These are phyloP conservation scores for Diaporthe velutina DNA, from an alignment of 2,329 filamentous ascomycete species.

Conservation along the genomic window DNA sequence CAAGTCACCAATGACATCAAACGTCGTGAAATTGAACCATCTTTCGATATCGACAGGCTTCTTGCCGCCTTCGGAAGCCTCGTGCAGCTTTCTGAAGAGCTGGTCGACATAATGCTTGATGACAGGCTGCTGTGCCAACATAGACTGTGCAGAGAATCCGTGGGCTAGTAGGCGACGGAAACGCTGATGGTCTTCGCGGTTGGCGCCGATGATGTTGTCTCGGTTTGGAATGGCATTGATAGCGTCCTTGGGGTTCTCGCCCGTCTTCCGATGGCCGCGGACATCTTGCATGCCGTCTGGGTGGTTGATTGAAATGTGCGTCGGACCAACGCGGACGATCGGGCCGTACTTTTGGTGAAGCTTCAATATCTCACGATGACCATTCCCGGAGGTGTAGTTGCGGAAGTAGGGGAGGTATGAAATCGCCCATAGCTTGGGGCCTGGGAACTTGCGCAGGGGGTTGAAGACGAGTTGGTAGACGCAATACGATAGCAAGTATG, in stretches of 20 bases:
- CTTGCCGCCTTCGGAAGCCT: slow-evolving; percentile 32
- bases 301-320: slow-evolving; percentile 21
- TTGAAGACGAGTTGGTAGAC: slow-evolving; percentile 35
- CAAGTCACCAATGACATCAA: slow-evolving; percentile 48
- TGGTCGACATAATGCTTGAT: slow-evolving; percentile 11
- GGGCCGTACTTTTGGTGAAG: slow-evolving; percentile 31
- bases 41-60: slow-evolving; percentile 44
- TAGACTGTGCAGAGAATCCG: slow-evolving; percentile 15
- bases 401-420: slow-evolving; percentile 25
- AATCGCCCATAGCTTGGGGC: slow-evolving; percentile 33
- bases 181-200: slow-evolving; percentile 20
- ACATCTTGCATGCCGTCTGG: slow-evolving; percentile 20
- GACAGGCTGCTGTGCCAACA: slow-evolving; percentile 20
- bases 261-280: slow-evolving; percentile 9
- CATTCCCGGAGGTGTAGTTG: slow-evolving; percentile 18
- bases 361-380: slow-evolving; percentile 13
- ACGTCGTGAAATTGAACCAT: slow-evolving; percentile 54
- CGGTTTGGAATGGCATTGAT: neutral
- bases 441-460: slow-evolving; percentile 30
- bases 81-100: slow-evolving; percentile 21
- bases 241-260: slow-evolving; percentile 19
- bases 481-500: slow-evolving; percentile 1
- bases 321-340: slow-evolving; percentile 26
- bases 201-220: slow-evolving; percentile 3
- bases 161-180: slow-evolving; percentile 24